Base-by-base conservation (phyloP, 345 rosid genomes). In the Pistacia vera region DNA sequence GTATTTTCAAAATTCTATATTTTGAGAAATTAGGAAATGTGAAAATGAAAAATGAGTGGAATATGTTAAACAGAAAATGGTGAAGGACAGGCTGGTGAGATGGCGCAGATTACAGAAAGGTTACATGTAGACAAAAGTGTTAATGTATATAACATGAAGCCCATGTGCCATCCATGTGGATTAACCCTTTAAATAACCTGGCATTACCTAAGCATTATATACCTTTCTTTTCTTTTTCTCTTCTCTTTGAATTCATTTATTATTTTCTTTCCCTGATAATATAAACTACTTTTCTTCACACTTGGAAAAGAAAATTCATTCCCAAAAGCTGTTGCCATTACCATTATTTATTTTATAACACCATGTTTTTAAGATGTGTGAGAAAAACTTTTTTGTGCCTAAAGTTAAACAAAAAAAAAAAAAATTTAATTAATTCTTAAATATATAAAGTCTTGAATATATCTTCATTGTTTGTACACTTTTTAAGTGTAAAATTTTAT, bases 161-260 rank as follows among this genome's bases (percentile, higher is more conserved):
- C 77, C 81, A 77, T 71, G 78, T 84, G 81, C 64, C 82, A 66
- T 70, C 79, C 87, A 79, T 75, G 84, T 79, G 84, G 33, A 14
- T 78, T 73, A 25, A 78, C 72, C 84, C 67, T 14, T 48, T 25
- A 35, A 66, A 59, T 78, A 58, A 75, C 71, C 73, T 78, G 78
- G 38, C 81, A 68, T 20, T 55, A 28, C 16, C 70, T 68, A 68
- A 83, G 66, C 86, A 71, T 44, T 25, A 33, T 35, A 5, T 13
- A 16, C 38, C 8, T 52, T 51, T 28, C 0, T 49, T 54, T 44
- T 67, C 25, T 1, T 68, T 14, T 49, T 48, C 4, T 0, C 12
- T 28, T 30, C 10, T 68, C 1, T 30, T 51, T 54, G 16, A 2
- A 1, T 16, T 16, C n/a, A 3, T 14, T 54, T 12, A 54, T 13